These are phyloP conservation scores for Ampelocalamus luodianensis DNA, from an alignment of 176 grass and related monocot species.

Conservation along the genomic window DNA sequence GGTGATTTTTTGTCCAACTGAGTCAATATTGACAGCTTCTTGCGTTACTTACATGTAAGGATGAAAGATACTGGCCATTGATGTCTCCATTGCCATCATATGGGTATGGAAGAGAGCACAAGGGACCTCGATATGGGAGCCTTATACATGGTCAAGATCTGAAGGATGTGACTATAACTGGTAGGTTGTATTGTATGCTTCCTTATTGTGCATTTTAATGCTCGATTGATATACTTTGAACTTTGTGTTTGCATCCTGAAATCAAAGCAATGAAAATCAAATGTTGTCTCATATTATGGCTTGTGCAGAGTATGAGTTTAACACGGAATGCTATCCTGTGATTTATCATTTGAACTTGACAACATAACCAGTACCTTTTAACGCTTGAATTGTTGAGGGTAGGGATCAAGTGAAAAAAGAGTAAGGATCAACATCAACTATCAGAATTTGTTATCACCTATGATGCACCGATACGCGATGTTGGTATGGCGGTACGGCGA, in stretches of 20 bases:
- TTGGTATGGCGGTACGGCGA: no score
- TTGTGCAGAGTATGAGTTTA: neutral
- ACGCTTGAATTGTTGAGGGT: neutral
- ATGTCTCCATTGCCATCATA: constrained; percentile 96
- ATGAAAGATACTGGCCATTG: constrained; percentile 91
- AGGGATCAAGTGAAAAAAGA: neutral
- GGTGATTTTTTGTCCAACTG: constrained; percentile 35
- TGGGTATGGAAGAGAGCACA: constrained; percentile 87
- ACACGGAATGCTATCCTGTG: neutral
- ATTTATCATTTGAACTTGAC: constrained; percentile 21
- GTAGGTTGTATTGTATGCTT: constrained; percentile 44
- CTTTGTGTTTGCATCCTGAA: constrained; percentile 9
- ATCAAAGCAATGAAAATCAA: constrained; percentile 10
- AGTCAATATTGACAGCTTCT: constrained; percentile 48
- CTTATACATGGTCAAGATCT: constrained; percentile 91
- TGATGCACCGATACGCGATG: no score
- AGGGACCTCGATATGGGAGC: constrained; percentile 93
- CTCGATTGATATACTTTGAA: neutral
- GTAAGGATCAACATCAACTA: neutral
- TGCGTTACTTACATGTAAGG: constrained; percentile 59
- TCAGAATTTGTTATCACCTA: neutral
- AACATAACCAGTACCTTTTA: neutral
- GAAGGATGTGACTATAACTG: constrained; percentile 88
- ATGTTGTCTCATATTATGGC: neutral
- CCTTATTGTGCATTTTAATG: constrained; percentile 18